Base-by-base conservation (phyloP, 106 monocot genomes). In the Dendrobium nobile region DNA sequence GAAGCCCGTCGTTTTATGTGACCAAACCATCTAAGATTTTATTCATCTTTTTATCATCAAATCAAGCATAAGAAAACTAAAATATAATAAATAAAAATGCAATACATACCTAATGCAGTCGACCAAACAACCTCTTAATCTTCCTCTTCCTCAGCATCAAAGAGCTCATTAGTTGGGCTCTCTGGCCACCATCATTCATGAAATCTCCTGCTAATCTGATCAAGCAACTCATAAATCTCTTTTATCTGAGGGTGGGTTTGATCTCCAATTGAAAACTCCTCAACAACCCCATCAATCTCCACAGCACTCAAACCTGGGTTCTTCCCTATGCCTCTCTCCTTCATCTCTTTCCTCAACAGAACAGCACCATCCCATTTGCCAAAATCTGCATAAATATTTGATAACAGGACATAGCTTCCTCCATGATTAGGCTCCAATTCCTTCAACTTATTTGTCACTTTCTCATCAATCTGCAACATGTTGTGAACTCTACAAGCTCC, bases 301-400 rank as follows among this genome's bases (percentile, higher is more conserved):
- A 92, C 65, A 4, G 47, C 70, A 77, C 92, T 93, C 9, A 80
- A 74, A 19, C 92, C 92, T 1, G 90, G 85, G 47, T 11, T 85
- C 70, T 93, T 93, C 4, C 75, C 41, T 8, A 90, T 78, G 3
- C 86, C 88, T 64, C 40, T 79, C 10, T 78, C 84, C 75, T 75
- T 90, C 90, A 86, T 90, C 26, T 17, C 67, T 59, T 75, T 84
- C 77, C 92, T 88, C 75, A 84, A 28, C 68, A 70, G 81, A 22
- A 79, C 59, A 15, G 78, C 90, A 56, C 85, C 85, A 27, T 85
- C 86, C 92, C 92, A 93, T 56, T 73, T 27, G 10, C 75, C 74
- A 22, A 41, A 43, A 7, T 70, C 54, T 9, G 92, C 88, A 58
- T 90, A 90, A 56, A 93, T 72, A 67, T 90, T 93, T n/a, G 92